Evolutionary conservation across 2,329 filamentous ascomycete species (phyloP), one percentile per base, ranked within the genome.

Genomic region (Neofusicoccum parvum): DNA sequence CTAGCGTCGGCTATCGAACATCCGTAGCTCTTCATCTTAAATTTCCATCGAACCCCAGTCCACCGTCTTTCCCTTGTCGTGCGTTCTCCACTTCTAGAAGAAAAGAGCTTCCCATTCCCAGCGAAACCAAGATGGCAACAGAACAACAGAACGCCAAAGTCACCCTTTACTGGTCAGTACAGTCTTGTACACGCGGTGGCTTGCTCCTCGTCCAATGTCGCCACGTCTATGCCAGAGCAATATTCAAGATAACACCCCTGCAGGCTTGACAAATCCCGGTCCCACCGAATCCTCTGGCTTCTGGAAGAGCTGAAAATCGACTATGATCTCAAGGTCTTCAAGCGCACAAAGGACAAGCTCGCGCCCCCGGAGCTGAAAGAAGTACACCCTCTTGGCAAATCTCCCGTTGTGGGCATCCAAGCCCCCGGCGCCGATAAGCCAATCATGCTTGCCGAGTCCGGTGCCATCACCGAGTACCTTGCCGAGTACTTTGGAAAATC

Each of bases 371-470:
- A 91, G 72, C 85, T 97, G 51, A 89, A 90, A 73, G 83, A 92
- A 68, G 80, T 96, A 43, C 92, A 97, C 73, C 90, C 92, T 0
- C 83, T 97, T 3, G 94, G 94, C 68, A 97, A 97, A 76, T 93
- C 92, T 1, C 94, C 94, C 0, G 80, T 94, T 48, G 80, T 98
- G 69, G 86, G 86, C 9, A 82, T 97, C 70, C 80, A 87, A 67
- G 76, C 79, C 1, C 77, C 82, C 1, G 77, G 75, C 0, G 77
- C 72, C 12, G 71, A 77, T 2, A 78, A 84, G 67, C 85, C 85
- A 1, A 69, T 88, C 37, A 85, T 94, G 0, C 80, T 97, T 53
- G 92, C 92, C 10, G 94, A 98, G 80, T 94, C 90, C 50, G 92
- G 86, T 5, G 85, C 89, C 66, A 94, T 97, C 71, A 83, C 88